These are phyloP conservation scores for Camelina laxa DNA, from an alignment of 345 rosid genomes.

Conservation along the genomic window DNA sequence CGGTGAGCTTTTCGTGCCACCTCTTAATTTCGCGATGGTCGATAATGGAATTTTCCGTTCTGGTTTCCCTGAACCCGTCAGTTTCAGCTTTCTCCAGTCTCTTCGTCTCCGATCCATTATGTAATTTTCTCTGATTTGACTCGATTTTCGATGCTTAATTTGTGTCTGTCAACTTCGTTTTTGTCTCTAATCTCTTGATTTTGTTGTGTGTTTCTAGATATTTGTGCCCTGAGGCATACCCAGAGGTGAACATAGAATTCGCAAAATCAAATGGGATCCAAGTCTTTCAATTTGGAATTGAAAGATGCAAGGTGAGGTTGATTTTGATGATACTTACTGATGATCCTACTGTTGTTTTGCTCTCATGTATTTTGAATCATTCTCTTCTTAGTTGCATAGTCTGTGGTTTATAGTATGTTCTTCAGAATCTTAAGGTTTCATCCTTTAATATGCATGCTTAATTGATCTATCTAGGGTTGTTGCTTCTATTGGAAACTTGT, in stretches of 20 bases:
- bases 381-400: no score
- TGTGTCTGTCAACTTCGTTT: no score
- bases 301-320: conserved; percentile 63
- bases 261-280: conserved; percentile 58
- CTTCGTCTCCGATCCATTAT: conserved; percentile 70
- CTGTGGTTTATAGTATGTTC: not conserved
- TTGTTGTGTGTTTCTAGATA: conserved; percentile 45
- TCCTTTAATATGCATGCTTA: no score
- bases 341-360: not conserved
- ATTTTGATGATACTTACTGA: not conserved
- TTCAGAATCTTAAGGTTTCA: not conserved
- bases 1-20: conserved; percentile 63
- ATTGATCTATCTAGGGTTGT: no score
- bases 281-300: conserved; percentile 83
- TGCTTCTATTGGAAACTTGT: no score
- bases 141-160: not conserved
- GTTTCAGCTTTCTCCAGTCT: conserved; percentile 67
- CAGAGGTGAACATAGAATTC: conserved; percentile 60
- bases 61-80: conserved; percentile 71
- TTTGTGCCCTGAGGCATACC: conserved; percentile 75
- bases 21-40: conserved; percentile 74
- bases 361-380: not conserved
- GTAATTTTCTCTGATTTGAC: conserved; percentile 42
- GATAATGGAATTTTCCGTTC: conserved; percentile 75
- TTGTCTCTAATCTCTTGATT: not conserved